These are phyloP conservation scores for Lentinus tigrinus DNA, from an alignment of 768 basidiomycete species.

Conservation along the genomic window DNA sequence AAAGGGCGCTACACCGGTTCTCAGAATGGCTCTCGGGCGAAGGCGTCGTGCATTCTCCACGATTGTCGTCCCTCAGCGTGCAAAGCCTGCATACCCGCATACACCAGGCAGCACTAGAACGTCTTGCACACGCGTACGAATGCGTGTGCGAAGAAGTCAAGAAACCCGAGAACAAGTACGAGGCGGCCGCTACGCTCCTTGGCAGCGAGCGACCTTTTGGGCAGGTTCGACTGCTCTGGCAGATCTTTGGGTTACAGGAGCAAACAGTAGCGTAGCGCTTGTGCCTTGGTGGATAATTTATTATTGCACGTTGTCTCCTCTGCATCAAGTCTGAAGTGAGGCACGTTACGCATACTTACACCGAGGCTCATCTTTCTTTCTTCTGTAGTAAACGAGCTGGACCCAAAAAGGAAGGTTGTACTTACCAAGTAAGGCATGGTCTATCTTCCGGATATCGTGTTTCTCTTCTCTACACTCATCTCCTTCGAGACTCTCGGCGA, in stretches of 20 bases:
- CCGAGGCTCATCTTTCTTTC: no score
- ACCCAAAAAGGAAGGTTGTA: no score
- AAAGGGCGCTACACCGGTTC: conserved; percentile 65
- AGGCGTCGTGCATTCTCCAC: conserved; percentile 78
- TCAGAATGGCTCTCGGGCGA: conserved; percentile 82
- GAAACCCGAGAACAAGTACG: conserved; percentile 77
- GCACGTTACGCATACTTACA: no score
- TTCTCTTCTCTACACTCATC: no score
- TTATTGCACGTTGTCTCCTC: not conserved
- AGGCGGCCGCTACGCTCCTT: conserved; percentile 84
- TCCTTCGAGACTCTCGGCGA: no score
- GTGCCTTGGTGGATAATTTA: conserved; percentile 14
- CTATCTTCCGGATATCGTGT: no score
- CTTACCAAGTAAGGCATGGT: no score
- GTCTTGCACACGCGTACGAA: conserved; percentile 69
- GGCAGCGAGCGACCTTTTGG: conserved; percentile 85
- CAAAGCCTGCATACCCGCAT: conserved; percentile 65
- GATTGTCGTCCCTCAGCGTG: conserved; percentile 71
- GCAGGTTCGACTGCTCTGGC: conserved; percentile 67
- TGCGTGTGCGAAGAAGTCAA: conserved; percentile 75
- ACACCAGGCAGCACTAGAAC: conserved; percentile 71
- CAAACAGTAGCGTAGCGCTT: no score
- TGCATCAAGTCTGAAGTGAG: no score
- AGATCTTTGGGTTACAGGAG: conserved; percentile 74
- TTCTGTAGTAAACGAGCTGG: no score